Percentiles rank a stretch among this genome's conserved stretches.
These are phyloP conservation scores for Wickerhamiella kurtzmanii DNA, from an alignment of 805 yeast genomes.

Conservation along the genomic window DNA sequence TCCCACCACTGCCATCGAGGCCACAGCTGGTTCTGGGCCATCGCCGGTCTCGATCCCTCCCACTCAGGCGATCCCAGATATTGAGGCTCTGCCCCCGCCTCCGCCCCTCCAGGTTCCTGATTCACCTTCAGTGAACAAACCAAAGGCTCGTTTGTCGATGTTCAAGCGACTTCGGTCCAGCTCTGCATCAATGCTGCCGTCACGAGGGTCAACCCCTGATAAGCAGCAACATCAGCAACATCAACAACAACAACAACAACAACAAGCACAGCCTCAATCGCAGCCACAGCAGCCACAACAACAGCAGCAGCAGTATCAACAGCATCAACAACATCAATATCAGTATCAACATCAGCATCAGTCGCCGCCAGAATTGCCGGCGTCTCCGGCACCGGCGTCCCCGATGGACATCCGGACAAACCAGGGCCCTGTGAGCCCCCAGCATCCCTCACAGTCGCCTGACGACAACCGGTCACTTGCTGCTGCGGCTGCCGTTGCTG, in stretches of 20 bases:
- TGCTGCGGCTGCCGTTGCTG: not conserved
- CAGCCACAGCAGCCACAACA: no score
- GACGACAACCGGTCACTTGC: not conserved
- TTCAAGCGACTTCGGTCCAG: conserved; percentile 1
- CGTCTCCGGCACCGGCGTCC: no score
- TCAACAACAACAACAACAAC: not conserved
- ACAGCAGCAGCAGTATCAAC: no score
- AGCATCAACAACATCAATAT: no score
- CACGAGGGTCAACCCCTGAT: not conserved
- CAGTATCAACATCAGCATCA: no score
- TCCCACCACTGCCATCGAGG: not conserved
- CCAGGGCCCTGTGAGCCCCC: no score
- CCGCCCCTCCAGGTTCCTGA: not conserved
- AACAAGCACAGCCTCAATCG: not conserved
- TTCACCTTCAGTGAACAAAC: not conserved
- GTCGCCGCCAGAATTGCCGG: no score
- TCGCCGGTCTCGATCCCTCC: not conserved
- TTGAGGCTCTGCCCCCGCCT: not conserved
- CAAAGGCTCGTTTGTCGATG: not conserved
- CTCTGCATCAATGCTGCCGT: not conserved
- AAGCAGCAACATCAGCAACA: not conserved
- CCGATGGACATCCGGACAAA: no score
- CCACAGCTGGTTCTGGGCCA: not conserved
- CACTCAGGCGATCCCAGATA: not conserved
- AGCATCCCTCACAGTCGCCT: no score